Percentiles rank a stretch among this genome's conserved stretches.
Conservation (phyloP, 768 basidiomycete species). For the Rhodotorula babjevae region DNA sequence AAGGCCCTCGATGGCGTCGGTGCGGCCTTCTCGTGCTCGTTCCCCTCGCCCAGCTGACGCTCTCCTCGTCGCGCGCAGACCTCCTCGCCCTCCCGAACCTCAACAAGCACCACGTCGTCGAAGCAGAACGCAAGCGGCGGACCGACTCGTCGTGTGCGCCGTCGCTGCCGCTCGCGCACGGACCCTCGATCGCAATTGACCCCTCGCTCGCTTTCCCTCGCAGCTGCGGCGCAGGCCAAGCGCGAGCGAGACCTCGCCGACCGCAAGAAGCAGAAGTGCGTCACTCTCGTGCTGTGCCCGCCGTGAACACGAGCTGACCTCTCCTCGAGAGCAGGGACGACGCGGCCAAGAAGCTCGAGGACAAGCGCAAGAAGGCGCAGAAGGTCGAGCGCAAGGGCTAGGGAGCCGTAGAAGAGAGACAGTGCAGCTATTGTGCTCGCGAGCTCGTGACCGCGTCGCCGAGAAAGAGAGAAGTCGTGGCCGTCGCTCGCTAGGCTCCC, state of each 20-base stretch:
- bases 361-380: constrained; percentile 34
- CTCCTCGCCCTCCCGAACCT: constrained; percentile 31
- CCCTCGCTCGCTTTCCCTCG: not conserved
- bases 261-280: constrained; percentile 36
- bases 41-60: not conserved
- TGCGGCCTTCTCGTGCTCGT: not conserved
- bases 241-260: constrained; percentile 30
- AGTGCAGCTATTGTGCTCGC: no score
- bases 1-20: constrained; percentile 38
- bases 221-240: constrained; percentile 23
- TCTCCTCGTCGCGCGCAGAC: constrained; percentile 5
- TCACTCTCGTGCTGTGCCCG: not conserved
- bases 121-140: constrained; percentile 10
- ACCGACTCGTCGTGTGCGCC: not conserved
- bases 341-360: constrained; percentile 32
- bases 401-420: no score
- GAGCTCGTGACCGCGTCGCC: no score
- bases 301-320: no score
- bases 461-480: no score
- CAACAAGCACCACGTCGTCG: constrained; percentile 25
- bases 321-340: constrained; percentile 15
- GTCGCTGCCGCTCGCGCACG: no score
- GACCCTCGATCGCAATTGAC: not conserved
- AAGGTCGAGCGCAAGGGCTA: constrained; percentile 27
- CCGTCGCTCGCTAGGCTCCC: no score